Conservation (phyloP, 768 basidiomycete species). For the Hericium coralloides region DNA sequence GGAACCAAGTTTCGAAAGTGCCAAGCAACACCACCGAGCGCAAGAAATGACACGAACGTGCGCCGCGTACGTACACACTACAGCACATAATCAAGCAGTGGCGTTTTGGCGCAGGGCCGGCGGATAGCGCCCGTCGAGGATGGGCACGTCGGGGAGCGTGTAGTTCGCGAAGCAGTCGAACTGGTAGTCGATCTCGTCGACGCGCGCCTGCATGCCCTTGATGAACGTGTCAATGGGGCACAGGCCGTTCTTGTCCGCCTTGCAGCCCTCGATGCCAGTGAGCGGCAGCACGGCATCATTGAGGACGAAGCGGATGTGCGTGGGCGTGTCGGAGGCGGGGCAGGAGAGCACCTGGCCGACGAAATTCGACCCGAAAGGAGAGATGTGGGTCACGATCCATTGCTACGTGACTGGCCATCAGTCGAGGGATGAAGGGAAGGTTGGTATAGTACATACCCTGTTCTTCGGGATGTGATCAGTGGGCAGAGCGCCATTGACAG, state of each 20-base stretch:
- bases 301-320: constrained; percentile 34
- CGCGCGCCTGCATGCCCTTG: constrained; percentile 25
- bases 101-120: not conserved
- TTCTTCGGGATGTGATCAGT: constrained; percentile 26
- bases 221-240: constrained; percentile 33
- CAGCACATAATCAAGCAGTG: constrained; percentile 4
- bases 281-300: constrained; percentile 43
- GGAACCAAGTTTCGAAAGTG: too few species aligned
- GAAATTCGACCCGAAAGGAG: constrained; percentile 39
- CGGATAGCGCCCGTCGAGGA: constrained; percentile 25
- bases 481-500: constrained; percentile 16
- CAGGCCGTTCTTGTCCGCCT: constrained; percentile 30
- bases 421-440: not conserved
- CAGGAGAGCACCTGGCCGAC: constrained; percentile 38
- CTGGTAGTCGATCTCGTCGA: constrained; percentile 32
- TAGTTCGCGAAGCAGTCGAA: constrained; percentile 39
- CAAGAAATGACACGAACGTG: too few species aligned
- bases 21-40: too few species aligned
- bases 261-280: constrained; percentile 35
- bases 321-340: constrained; percentile 17
- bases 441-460: constrained; percentile 14
- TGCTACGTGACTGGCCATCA: not conserved
- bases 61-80: too few species aligned
- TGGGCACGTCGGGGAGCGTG: constrained; percentile 33
- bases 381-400: constrained; percentile 33